Evolutionary conservation across 306 rosid species (phyloP), one percentile per base, ranked within the genome.

Genomic region (Sesbania bispinosa): DNA sequence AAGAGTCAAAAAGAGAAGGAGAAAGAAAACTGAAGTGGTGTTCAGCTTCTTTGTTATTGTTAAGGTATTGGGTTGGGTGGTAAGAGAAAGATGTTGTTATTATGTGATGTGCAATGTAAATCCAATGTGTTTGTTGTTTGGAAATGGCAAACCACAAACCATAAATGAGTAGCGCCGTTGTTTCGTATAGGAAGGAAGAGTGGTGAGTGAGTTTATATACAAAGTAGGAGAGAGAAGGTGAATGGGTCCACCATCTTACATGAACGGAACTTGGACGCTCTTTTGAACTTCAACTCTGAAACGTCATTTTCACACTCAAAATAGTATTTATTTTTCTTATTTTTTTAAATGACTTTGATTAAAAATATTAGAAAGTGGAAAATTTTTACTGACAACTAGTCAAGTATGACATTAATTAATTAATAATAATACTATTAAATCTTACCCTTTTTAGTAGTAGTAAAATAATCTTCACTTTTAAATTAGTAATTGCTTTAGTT

Each of bases 211-310:
- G n/a, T n/a, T n/a, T 42, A 42, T 3, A 47, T 15, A 14, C 1
- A 16, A n/a, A n/a, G n/a, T n/a, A n/a, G n/a, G n/a, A n/a, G n/a
- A n/a, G n/a, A n/a, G n/a, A n/a, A n/a, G n/a, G n/a, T 4, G 35
- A 13, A 13, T 42, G 84, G 5, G 62, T 87, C 93, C 85, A 48
- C 73, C 1, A 48, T 53, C 45, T 58, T 80, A 92, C 89, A 92
- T 92, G 96, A 87, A 78, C 87, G 66, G 97, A 89, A 92, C 92
- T 85, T 89, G 51, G 97, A 89, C 95, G 14, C n/a, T n/a, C 84
- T 87, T 84, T 59, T 51, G 78, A 81, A n/a, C n/a, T n/a, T n/a
- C n/a, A n/a, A n/a, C n/a, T 18, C 20, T 30, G 18, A 54, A 43
- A 73, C 65, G 87, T 88, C 84, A 54, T 43, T 79, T 30, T 5